Conservation (phyloP, 768 basidiomycete genomes). For the Boletales sp. region DNA sequence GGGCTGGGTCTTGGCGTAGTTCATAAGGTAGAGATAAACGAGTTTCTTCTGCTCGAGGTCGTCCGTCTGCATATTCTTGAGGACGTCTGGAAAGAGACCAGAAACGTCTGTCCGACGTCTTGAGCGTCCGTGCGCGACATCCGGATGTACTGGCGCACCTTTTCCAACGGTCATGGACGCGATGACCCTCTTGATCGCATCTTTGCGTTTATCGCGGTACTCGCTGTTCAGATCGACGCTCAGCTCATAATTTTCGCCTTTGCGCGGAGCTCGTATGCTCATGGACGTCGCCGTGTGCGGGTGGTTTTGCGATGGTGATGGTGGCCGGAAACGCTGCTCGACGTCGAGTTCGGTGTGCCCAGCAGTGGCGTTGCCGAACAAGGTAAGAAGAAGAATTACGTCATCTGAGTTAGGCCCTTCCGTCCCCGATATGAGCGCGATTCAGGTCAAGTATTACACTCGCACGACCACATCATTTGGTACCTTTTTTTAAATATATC, state of each 20-base stretch:
- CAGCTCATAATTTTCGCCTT: conserved; percentile 97
- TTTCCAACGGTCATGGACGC: conserved; percentile 99
- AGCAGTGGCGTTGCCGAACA: too few relatives aligned
- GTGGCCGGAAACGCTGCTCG: too few relatives aligned
- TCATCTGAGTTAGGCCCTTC: too few relatives aligned
- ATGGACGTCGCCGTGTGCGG: conserved; percentile 17
- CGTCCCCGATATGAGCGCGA: too few relatives aligned
- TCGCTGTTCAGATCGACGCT: conserved; percentile 96
- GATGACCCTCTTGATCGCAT: conserved; percentile 97
- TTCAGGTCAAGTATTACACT: too few relatives aligned
- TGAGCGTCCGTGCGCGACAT: conserved; percentile 6
- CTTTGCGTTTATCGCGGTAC: conserved; percentile 92
- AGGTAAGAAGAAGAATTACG: background rate
- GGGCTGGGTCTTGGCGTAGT: conserved; percentile 98
- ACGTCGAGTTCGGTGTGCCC: too few relatives aligned
- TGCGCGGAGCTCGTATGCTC: conserved; percentile 55
- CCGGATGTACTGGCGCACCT: conserved; percentile 46
- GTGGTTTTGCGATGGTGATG: too few relatives aligned
- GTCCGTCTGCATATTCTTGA: conserved; percentile 99
- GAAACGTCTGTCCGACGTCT: conserved; percentile 59
- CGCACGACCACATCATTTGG: too few relatives aligned
- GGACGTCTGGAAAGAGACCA: conserved; percentile 94
- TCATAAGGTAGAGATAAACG: conserved; percentile 99
- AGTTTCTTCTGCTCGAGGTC: conserved; percentile 99
- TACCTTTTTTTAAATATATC: too few relatives aligned